Percentiles rank a stretch among this genome's conserved stretches.
Conservation (phyloP, 192 early-diverging fungal species). For the Glomus cerebriforme region DNA sequence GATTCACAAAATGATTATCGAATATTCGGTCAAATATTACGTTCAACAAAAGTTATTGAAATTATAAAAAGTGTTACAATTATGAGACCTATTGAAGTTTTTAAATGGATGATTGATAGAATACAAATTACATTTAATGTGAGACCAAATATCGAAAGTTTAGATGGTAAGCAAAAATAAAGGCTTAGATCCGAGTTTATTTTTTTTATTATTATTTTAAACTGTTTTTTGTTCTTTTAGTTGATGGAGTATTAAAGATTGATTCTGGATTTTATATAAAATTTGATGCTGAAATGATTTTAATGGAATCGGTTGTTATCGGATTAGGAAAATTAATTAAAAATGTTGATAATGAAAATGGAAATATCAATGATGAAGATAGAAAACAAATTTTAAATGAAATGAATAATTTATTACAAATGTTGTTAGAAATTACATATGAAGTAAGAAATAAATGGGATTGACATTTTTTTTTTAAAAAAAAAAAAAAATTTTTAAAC, state of each 20-base stretch:
- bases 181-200: neutral
- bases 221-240: slow-evolving; percentile 1
- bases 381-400: neutral
- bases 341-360: neutral
- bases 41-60: slow-evolving; percentile 3
- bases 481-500: neutral
- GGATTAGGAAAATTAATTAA: slow-evolving; percentile 1
- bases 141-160: neutral
- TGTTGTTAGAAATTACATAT: neutral
- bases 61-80: neutral
- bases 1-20: neutral
- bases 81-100: neutral
- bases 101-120: slow-evolving; percentile 7
- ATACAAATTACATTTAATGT: neutral
- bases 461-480: neutral
- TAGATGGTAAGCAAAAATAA: neutral
- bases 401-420: slow-evolving; percentile 10
- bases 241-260: neutral
- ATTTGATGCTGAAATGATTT: slow-evolving; percentile 18
- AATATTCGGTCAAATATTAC: neutral
- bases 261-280: neutral
- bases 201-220: neutral
- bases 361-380: neutral
- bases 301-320: slow-evolving; percentile 13
- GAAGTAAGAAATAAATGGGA: neutral